phyloP scores from a whole-genome alignment of 768 basidiomycete genomes.

The Scleroderma bovista region DNA sequence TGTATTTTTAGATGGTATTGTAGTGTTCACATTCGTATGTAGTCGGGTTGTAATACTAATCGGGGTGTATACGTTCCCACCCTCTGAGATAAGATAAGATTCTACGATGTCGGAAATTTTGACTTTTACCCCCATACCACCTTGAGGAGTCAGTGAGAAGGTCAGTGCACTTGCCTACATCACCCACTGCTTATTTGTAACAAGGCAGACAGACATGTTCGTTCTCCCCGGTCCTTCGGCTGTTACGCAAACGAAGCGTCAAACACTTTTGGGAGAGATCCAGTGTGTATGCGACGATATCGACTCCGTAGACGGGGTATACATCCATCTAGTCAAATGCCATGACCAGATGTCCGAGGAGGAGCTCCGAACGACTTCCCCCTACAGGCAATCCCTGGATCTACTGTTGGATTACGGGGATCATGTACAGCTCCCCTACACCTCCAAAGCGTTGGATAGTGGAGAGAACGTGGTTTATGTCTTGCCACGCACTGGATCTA shows the following conservation, averaged over 20 bases:
- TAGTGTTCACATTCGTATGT: too few species aligned
- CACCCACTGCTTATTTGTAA: neutral
- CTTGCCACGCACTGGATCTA: constrained; percentile 80
- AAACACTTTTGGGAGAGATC: constrained; percentile 56
- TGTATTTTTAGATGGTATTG: constrained; percentile 27
- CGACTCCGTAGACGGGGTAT: constrained; percentile 72
- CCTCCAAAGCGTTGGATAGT: constrained; percentile 30
- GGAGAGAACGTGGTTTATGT: constrained; percentile 56
- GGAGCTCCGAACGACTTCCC: constrained; percentile 44
- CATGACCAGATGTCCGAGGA: constrained; percentile 38
- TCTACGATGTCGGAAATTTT: neutral
- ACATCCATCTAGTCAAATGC: constrained; percentile 80
- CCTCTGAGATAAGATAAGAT: constrained; percentile 4
- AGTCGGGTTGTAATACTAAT: too few species aligned
- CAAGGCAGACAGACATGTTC: constrained; percentile 50
- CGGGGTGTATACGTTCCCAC: constrained; percentile 3
- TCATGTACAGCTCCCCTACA: constrained; percentile 47
- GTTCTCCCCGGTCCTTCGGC: constrained; percentile 73
- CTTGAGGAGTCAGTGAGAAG: neutral
- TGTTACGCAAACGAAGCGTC: constrained; percentile 65
- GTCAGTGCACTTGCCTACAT: neutral
- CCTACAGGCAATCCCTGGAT: constrained; percentile 50
- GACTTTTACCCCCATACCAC: neutral
- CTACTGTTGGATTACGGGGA: constrained; percentile 84
- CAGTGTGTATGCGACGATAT: constrained; percentile 49